Conservation (phyloP, 2,329 filamentous ascomycete genomes). For the Cytospora leucostoma region DNA sequence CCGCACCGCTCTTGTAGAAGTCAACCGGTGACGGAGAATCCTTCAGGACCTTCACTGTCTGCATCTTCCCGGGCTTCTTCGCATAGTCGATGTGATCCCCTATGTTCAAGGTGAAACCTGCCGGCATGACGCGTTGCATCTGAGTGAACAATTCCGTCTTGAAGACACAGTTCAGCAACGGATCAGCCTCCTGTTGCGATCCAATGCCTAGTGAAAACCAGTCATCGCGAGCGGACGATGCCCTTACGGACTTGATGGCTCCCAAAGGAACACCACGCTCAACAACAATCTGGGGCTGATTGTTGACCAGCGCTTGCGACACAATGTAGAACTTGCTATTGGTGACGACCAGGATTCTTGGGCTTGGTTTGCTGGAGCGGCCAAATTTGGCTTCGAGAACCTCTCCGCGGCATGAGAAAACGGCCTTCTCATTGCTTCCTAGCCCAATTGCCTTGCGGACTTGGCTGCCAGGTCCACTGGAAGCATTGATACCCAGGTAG, state of each 20-base stretch:
- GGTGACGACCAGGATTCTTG: constrained; percentile 82
- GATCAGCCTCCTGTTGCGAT: constrained; percentile 89
- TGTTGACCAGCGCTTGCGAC: constrained; percentile 78
- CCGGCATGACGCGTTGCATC: constrained; percentile 76
- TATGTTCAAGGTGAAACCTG: constrained; percentile 79
- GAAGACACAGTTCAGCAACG: constrained; percentile 88
- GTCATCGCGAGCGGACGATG: constrained; percentile 83
- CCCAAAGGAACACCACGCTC: constrained; percentile 83
- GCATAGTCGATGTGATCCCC: constrained; percentile 88
- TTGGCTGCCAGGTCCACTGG: constrained; percentile 75
- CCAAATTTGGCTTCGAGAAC: constrained; percentile 92
- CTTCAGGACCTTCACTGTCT: constrained; percentile 85
- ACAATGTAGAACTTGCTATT: constrained; percentile 87
- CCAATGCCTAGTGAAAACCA: constrained; percentile 94
- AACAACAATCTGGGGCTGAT: constrained; percentile 76
- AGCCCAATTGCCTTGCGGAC: constrained; percentile 76
- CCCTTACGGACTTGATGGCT: constrained; percentile 83
- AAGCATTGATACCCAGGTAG: constrained; percentile 86
- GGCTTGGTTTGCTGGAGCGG: constrained; percentile 89
- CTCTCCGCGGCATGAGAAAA: constrained; percentile 92
- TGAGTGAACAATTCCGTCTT: constrained; percentile 98
- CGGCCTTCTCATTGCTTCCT: constrained; percentile 68
- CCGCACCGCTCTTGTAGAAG: constrained; percentile 88
- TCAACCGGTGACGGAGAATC: constrained; percentile 78
- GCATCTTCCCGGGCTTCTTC: constrained; percentile 94